Conservation (phyloP, 1,139 yeast species). For the Debaryomyces psychrophilus region DNA sequence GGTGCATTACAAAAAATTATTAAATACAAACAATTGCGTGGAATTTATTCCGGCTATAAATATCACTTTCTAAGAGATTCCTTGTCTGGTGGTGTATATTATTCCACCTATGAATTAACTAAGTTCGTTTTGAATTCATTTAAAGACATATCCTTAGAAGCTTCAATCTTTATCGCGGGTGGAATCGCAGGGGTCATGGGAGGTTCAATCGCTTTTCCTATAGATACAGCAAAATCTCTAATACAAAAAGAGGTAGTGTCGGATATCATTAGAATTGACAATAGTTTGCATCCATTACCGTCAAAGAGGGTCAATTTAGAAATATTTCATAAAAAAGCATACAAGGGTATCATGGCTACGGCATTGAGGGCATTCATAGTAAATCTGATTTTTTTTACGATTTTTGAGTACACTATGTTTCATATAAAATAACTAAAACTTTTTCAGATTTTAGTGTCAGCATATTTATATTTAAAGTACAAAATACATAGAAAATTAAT, state of each 20-base stretch:
- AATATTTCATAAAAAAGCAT: neutral
- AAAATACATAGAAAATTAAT: too few species aligned
- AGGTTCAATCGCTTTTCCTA: constrained; percentile 11
- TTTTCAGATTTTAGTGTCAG: neutral
- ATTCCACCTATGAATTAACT: constrained; percentile 11
- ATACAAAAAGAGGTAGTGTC: constrained; percentile 8
- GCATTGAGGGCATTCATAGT: neutral
- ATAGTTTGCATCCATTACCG: neutral
- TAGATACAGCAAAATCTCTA: constrained; percentile 11
- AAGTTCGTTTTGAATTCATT: constrained; percentile 6
- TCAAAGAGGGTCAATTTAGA: neutral
- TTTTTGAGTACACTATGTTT: constrained; percentile 3
- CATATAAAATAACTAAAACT: neutral
- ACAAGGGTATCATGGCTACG: constrained; percentile 1
- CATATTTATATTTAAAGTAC: too few species aligned
- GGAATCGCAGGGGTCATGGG: constrained; percentile 11
- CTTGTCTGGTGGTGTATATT: constrained; percentile 11
- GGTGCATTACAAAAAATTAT: neutral
- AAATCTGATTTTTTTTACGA: constrained; percentile 5
- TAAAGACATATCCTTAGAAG: neutral
- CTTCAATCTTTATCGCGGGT: constrained; percentile 11
- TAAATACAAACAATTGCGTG: constrained; percentile 6
- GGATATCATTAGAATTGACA: constrained; percentile 20
- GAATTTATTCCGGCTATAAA: constrained; percentile 10
- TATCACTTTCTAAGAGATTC: constrained; percentile 11